Base-by-base conservation (phyloP, 2,329 filamentous ascomycete genomes). In the Dothideomycetes sp. region DNA sequence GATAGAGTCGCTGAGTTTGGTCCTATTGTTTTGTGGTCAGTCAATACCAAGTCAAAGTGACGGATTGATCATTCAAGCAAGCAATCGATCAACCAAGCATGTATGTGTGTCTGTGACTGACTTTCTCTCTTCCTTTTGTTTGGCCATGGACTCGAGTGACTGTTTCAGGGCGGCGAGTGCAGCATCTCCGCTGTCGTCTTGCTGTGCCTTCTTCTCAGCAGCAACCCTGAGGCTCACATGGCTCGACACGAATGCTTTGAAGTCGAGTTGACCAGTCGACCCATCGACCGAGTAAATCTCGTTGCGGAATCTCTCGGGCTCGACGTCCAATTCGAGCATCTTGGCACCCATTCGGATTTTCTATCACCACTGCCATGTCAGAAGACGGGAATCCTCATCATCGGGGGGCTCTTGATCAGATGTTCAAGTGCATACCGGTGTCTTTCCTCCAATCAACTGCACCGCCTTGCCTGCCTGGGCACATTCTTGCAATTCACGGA, bases 41-140 rank as follows among this genome's bases (percentile, higher is more conserved):
- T n/a, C n/a, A n/a, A n/a, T n/a, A n/a, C n/a, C n/a, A n/a, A n/a
- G n/a, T n/a, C n/a, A n/a, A n/a, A n/a, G n/a, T n/a, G n/a, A n/a
- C n/a, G n/a, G n/a, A n/a, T n/a, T n/a, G n/a, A n/a, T n/a, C n/a
- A n/a, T n/a, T n/a, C n/a, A n/a, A n/a, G n/a, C n/a, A n/a, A 54
- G 17, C 13, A 29, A 54, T 53, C 17, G 67, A 49, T 65, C 56
- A 47, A 60, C 54, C 22, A 60, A 56, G 32, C 2, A 10, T 12
- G 24, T 64, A 51, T 39, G 59, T 2, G 61, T 20, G 7, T 12
- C 12, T 9, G 25, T 15, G 49, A 57, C 62, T 54, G 59, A 66
- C 63, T 71, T 72, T 55, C 74, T 76, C 25, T 74, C 74, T 57
- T 77, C 69, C 58, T 77, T 78, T 48, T 75, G 68, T 52, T 76